phyloP scores from a whole-genome alignment of 2,329 filamentous ascomycete genomes.

The Arachnomyces sp. region DNA sequence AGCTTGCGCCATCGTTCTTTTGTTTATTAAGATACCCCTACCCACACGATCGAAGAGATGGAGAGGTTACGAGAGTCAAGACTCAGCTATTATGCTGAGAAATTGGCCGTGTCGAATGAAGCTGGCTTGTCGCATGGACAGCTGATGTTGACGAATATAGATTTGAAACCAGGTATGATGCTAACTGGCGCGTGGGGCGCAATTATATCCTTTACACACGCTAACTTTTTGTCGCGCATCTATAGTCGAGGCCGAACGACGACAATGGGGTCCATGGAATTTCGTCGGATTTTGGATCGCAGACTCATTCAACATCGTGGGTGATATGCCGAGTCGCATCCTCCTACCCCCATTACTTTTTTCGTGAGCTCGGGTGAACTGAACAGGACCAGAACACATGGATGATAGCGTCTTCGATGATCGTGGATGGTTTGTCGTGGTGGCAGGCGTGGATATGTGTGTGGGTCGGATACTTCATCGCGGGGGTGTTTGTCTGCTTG shows the following conservation, averaged over 20 bases:
- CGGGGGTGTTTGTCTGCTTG: constrained; percentile 63
- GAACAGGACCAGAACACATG: constrained; percentile 57
- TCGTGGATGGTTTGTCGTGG: constrained; percentile 70
- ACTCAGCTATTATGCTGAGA: constrained; percentile 37
- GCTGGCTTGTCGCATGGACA: constrained; percentile 68
- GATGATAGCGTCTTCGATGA: constrained; percentile 86
- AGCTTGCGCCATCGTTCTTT: background rate
- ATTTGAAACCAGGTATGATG: constrained; percentile 55
- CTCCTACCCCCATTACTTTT: constrained; percentile 5
- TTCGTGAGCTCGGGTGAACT: too few relatives aligned
- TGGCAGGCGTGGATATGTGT: constrained; percentile 90
- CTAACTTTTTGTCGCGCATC: constrained; percentile 7
- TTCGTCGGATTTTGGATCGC: constrained; percentile 84
- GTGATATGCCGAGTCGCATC: constrained; percentile 12
- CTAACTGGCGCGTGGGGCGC: constrained; percentile 4
- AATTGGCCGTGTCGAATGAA: constrained; percentile 65
- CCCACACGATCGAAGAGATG: constrained; percentile 22
- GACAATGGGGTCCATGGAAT: constrained; percentile 80
- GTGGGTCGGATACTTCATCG: constrained; percentile 74
- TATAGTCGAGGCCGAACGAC: constrained; percentile 65
- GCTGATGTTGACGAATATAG: constrained; percentile 79
- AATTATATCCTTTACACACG: constrained; percentile 1
- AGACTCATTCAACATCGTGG: constrained; percentile 70
- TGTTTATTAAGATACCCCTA: background rate
- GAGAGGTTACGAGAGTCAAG: constrained; percentile 33